Evolutionary conservation across 495 filamentous ascomycete genomes (phyloP), one percentile per base, ranked within the genome.

Genomic region (Aspergillus funiculosus): DNA sequence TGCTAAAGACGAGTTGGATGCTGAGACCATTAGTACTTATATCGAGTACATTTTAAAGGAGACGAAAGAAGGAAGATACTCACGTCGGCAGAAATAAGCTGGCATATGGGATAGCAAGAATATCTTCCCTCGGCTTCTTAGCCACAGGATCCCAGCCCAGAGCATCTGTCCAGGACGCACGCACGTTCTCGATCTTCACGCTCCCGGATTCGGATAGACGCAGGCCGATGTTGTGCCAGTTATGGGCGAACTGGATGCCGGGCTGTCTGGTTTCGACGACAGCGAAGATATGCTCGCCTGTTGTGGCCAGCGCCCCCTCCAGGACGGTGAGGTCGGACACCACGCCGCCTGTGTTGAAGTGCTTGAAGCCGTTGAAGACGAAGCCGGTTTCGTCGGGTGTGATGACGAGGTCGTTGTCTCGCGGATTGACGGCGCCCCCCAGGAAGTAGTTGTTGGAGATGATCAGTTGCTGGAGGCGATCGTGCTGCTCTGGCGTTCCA

Each of bases 341-440:
- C 0, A 79, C 77, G 24, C 77, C 77, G 11, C 79, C 79, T 5
- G 78, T 82, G 52, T 76, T 81, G 68, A 82, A 82, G 61, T 72
- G 54, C 58, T 82, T 82, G 53, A 64, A 66, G 15, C 78, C 78
- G 50, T 73, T 73, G 62, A 77, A 81, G 19, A 77, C 63, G 20
- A 81, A 54, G 8, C 73, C 48, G 6, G 74, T 68, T 8, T 74
- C 77, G 28, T 74, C 67, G 7, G 61, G 53, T 9, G 65, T 74
- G 50, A 80, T 77, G 31, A 65, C 73, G 17, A 78, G 61, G 50
- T 82, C 76, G 34, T 58, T 74, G 51, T 81, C 77, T 9, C 79
- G 69, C 8, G 78, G 77, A 56, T 82, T 82, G 34, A 82, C 79
- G 6, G 78, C 79, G 11, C 68, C 79, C 14, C 79, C 78, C 19